phyloP scores from a whole-genome alignment of 208 protist species.

The Lotmaria passim region DNA sequence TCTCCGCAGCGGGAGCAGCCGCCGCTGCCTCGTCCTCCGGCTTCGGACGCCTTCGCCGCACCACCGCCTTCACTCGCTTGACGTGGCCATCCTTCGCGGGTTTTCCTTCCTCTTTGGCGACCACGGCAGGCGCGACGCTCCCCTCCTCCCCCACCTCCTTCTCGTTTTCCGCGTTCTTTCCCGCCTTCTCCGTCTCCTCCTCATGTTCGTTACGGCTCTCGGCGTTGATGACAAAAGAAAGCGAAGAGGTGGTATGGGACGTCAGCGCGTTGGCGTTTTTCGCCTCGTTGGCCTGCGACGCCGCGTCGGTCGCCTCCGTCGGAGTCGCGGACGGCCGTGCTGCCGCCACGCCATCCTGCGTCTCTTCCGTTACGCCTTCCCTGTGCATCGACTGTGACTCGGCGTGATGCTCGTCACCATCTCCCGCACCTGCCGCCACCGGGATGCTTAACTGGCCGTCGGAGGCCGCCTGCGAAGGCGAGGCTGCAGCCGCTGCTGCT shows the following conservation, averaged over 20 bases:
- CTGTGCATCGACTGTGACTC: neutral
- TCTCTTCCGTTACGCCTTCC: neutral
- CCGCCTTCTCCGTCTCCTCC: neutral
- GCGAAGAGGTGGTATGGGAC: slow-evolving; percentile 9
- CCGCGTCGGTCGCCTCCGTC: neutral
- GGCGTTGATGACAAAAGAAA: slow-evolving; percentile 1
- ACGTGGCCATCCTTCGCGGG: neutral
- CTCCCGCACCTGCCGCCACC: neutral
- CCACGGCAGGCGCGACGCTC: neutral
- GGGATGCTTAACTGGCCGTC: slow-evolving; percentile 19
- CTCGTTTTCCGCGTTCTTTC: neutral
- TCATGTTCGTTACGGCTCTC: neutral
- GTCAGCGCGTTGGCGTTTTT: neutral
- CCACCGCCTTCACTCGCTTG: slow-evolving; percentile 18
- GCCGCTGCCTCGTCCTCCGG: slow-evolving; percentile 1
- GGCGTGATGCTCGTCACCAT: neutral
- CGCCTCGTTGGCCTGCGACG: neutral
- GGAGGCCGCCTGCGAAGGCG: neutral
- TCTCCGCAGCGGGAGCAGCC: neutral
- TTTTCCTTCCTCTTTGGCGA: neutral
- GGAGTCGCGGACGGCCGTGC: neutral
- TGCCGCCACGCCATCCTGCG: neutral
- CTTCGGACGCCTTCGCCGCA: slow-evolving; percentile 14
- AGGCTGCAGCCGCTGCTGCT: neutral
- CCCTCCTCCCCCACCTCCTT: neutral